Percentiles rank a stretch among this genome's conserved stretches.
These are phyloP conservation scores for Aspergillus sp. DNA, from an alignment of 2,329 filamentous ascomycete species.

Conservation along the genomic window DNA sequence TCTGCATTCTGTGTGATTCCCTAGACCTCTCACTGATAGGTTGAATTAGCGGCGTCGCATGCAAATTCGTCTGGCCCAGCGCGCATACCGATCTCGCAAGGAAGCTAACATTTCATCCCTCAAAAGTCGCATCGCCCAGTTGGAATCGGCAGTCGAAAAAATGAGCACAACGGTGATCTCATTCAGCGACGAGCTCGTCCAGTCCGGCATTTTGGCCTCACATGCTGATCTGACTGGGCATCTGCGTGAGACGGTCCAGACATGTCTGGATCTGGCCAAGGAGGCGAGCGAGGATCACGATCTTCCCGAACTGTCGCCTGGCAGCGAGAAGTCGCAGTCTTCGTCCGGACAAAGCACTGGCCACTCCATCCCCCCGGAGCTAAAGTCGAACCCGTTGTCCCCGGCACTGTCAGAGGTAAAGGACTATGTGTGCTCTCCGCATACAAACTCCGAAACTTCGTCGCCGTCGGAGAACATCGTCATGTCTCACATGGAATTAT, in stretches of 20 bases:
- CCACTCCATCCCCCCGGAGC: not conserved
- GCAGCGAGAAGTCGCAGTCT: not conserved
- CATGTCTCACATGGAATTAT: constrained; percentile 14
- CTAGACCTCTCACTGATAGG: not conserved
- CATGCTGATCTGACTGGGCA: constrained; percentile 15
- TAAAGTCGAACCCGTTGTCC: not conserved
- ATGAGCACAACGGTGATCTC: constrained; percentile 24
- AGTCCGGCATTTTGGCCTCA: constrained; percentile 19
- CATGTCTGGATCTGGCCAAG: constrained; percentile 15
- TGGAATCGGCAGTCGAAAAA: constrained; percentile 21
- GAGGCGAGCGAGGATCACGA: constrained; percentile 8
- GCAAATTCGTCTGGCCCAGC: constrained; percentile 27
- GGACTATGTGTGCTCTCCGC: not conserved
- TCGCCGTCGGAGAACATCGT: not conserved
- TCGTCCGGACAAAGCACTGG: not conserved
- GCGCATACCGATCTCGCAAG: constrained; percentile 27
- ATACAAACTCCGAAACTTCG: not conserved
- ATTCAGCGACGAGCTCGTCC: constrained; percentile 22
- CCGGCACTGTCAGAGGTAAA: not conserved
- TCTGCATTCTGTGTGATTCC: not conserved
- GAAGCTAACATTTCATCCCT: constrained; percentile 20
- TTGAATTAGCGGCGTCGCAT: constrained; percentile 20
- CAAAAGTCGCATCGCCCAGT: constrained; percentile 17
- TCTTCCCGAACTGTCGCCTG: not conserved
- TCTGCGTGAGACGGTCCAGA: constrained; percentile 21